phyloP scores from a whole-genome alignment of 169 alveolate species.

The Miamiensis avidus region DNA sequence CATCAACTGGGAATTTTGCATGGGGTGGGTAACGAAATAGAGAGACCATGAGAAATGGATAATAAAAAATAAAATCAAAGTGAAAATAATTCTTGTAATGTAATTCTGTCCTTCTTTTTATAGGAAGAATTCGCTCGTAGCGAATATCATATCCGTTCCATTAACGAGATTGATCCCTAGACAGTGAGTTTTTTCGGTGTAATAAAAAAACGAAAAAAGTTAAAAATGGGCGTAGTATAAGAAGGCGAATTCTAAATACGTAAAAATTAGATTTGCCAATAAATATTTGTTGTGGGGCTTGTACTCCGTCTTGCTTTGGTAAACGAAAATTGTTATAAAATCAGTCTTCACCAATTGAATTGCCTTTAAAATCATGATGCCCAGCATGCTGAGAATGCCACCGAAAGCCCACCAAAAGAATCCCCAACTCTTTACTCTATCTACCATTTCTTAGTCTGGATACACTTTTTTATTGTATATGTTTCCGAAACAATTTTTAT shows the following conservation, averaged over 20 bases:
- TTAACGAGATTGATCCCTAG: neutral
- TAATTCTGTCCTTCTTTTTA: neutral
- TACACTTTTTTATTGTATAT: neutral
- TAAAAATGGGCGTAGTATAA: slow-evolving; percentile 14
- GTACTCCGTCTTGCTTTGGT: neutral
- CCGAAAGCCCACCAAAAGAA: neutral
- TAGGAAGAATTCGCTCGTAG: neutral
- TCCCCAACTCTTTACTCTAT: neutral
- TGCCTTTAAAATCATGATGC: neutral
- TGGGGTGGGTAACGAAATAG: slow-evolving; percentile 1
- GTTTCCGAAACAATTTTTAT: neutral
- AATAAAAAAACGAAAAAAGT: slow-evolving; percentile 7
- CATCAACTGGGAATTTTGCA: neutral
- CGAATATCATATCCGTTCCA: slow-evolving; percentile 1
- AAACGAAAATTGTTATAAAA: neutral
- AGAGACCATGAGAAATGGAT: neutral
- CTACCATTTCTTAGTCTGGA: neutral
- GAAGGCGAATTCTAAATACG: slow-evolving; percentile 15
- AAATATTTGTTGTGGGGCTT: slow-evolving; percentile 1
- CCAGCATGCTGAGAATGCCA: neutral
- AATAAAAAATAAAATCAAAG: slow-evolving; percentile 1
- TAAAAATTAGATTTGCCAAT: neutral
- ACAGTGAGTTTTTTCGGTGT: slow-evolving; percentile 2
- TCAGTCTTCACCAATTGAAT: neutral
- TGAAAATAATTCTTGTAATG: neutral